phyloP scores from a whole-genome alignment of 2,329 filamentous ascomycete genomes.

The Sarocladiaceae sp. region DNA sequence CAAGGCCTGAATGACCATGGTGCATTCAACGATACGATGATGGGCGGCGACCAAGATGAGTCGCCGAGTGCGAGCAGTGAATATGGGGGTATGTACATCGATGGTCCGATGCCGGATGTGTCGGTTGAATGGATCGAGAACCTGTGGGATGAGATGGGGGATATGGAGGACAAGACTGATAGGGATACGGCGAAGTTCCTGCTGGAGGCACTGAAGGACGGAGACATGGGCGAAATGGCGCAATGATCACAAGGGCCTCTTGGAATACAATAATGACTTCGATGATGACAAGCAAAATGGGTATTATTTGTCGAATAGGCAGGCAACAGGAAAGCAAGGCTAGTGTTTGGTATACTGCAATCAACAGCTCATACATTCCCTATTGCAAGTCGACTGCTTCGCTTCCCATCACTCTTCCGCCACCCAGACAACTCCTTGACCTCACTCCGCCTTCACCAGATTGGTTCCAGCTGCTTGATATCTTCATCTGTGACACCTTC shows the following conservation, averaged over 20 bases:
- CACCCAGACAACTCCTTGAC: too few species aligned
- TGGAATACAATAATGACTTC: too few species aligned
- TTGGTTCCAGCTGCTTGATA: not conserved
- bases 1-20: slow-evolving; percentile 27
- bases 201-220: slow-evolving; percentile 32
- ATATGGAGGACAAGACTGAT: slow-evolving; percentile 25
- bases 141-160: slow-evolving; percentile 27
- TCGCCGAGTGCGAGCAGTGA: slow-evolving; percentile 18
- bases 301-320: too few species aligned
- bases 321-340: too few species aligned
- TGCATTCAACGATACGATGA: slow-evolving; percentile 22
- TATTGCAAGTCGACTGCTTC: too few species aligned
- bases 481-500: slow-evolving; percentile 10
- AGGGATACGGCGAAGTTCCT: slow-evolving; percentile 33
- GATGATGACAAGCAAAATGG: too few species aligned
- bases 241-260: too few species aligned
- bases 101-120: slow-evolving; percentile 23
- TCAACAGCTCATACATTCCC: too few species aligned
- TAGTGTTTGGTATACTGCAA: too few species aligned
- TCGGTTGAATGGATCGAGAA: slow-evolving; percentile 32
- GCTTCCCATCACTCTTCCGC: too few species aligned
- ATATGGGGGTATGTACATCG: slow-evolving; percentile 22
- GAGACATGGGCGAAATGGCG: slow-evolving; percentile 17
- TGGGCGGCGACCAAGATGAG: slow-evolving; percentile 15
- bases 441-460: too few species aligned